Evolutionary conservation across 75 land plant species (phyloP).

Genomic region (Cunninghamia lanceolata): DNA sequence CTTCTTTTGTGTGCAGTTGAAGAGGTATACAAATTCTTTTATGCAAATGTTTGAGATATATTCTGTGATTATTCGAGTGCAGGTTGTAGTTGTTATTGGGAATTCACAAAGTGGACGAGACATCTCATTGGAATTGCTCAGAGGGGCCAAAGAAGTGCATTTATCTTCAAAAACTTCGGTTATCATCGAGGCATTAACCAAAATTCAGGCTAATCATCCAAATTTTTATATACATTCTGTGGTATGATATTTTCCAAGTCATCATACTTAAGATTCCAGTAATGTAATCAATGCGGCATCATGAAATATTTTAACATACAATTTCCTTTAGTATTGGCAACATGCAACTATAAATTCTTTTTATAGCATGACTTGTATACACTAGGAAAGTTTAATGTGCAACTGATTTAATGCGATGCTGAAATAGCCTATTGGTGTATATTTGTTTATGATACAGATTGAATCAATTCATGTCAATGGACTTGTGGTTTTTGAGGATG

Average conservation of each 20-base stretch:
- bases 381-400: neutral
- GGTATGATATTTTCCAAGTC: conserved; percentile 25
- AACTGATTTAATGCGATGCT: neutral
- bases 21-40: neutral
- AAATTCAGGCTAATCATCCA: conserved; percentile 28
- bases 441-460: conserved; percentile 45
- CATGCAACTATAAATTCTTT: too few relatives aligned
- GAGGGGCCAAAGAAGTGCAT: conserved; percentile 73
- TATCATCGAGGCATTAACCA: conserved; percentile 33
- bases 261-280: neutral
- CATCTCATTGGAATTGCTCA: conserved; percentile 64
- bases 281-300: neutral
- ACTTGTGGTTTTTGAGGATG: conserved; percentile 56
- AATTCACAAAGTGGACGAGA: conserved; percentile 76
- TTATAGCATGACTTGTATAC: neutral
- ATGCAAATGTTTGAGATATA: neutral
- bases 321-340: neutral
- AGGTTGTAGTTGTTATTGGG: conserved; percentile 85
- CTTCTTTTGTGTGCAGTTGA: neutral
- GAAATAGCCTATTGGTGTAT: neutral
- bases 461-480: conserved; percentile 67
- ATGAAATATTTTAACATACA: neutral
- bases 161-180: conserved; percentile 48
- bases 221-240: conserved; percentile 53
- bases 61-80: conserved; percentile 3